Percentiles rank a stretch among this genome's conserved stretches.
Evolutionary conservation across 257 asterid species (phyloP).

Genomic region (Solanum lignicaule): DNA sequence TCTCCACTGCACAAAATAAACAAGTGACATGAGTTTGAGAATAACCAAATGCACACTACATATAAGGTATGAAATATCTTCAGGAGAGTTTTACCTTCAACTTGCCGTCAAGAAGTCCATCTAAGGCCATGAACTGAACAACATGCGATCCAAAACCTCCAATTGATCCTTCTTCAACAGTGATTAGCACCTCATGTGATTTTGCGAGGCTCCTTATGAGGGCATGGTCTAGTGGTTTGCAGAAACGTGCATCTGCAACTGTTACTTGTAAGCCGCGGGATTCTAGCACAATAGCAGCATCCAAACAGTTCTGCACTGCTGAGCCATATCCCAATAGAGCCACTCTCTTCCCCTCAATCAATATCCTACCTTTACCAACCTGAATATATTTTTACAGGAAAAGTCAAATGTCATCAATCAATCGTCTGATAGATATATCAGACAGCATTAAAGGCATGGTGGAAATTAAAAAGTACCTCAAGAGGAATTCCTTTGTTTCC

Average conservation of each 20-base stretch:
- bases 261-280: conserved; percentile 50
- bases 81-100: conserved; percentile 42
- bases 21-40: not conserved
- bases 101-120: conserved; percentile 87
- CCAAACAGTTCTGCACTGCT: conserved; percentile 81
- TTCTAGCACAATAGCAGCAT: conserved; percentile 65
- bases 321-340: conserved; percentile 86
- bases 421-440: not conserved
- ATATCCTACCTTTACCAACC: conserved; percentile 76
- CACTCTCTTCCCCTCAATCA: conserved; percentile 86
- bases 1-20: conserved; percentile 64
- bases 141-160: conserved; percentile 99
- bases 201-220: conserved; percentile 74
- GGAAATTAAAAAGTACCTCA: conserved; percentile 38
- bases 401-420: not conserved
- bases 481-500: conserved; percentile 87
- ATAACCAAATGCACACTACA: not conserved
- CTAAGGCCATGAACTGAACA: conserved; percentile 86
- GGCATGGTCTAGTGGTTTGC: conserved; percentile 77
- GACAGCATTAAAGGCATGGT: not conserved
- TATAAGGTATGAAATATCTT: not conserved
- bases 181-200: conserved; percentile 74
- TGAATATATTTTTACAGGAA: not conserved
- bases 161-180: conserved; percentile 92
- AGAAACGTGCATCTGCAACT: conserved; percentile 91